Percentiles rank a stretch among this genome's conserved stretches.
Conservation (phyloP, 1,284 basidiomycete species). For the Cryptococcus sp. region DNA sequence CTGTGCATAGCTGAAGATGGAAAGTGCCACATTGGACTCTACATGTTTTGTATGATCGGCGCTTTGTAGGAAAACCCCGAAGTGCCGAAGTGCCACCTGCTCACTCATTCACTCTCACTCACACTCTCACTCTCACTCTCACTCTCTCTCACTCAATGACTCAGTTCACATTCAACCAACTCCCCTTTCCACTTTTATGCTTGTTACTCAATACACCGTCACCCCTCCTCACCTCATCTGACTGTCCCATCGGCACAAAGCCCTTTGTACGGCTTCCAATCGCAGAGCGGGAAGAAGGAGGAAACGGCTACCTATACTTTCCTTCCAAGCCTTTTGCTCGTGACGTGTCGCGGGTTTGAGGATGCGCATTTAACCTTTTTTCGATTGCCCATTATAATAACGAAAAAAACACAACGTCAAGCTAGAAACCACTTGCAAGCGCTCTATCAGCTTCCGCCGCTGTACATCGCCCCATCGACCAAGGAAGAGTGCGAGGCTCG, state of each 20-base stretch:
- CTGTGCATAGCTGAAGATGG: no score
- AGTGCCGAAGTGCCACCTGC: not conserved
- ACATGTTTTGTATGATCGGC: not conserved
- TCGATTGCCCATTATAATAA: not conserved
- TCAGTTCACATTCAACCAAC: not conserved
- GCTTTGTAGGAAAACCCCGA: not conserved
- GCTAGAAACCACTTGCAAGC: not conserved
- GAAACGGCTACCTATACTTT: no score
- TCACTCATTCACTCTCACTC: not conserved
- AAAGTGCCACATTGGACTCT: not conserved
- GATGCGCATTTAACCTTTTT: no score
- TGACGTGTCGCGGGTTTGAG: no score
- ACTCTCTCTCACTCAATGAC: not conserved
- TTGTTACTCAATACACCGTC: not conserved
- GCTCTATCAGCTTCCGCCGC: no score
- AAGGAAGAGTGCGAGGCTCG: no score
- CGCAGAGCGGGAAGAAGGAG: no score
- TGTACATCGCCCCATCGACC: no score
- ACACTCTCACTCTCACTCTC: not conserved
- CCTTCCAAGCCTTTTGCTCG: no score
- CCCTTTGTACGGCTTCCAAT: no score
- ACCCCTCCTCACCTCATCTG: no score
- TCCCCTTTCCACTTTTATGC: not conserved
- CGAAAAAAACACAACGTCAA: not conserved
- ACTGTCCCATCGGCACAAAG: no score